Percentiles rank a stretch among this genome's conserved stretches.
These are phyloP conservation scores for Ganoderma lingzhi DNA, from an alignment of 1,284 basidiomycete species.

Conservation along the genomic window DNA sequence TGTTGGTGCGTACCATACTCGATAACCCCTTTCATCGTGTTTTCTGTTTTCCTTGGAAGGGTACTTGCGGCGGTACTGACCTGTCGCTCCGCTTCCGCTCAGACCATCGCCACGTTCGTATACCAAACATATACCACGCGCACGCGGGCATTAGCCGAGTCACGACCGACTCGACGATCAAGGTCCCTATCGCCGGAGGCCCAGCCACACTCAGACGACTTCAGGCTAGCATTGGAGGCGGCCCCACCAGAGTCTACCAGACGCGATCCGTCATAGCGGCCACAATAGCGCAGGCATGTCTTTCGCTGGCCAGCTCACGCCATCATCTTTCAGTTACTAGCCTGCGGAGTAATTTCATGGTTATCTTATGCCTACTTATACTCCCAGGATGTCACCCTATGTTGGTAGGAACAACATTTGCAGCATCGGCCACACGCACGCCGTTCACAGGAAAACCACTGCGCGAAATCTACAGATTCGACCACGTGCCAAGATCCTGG, in stretches of 20 bases:
- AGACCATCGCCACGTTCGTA: constrained; percentile 39
- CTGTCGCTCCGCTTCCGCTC: neutral
- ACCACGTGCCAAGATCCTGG: constrained; percentile 4
- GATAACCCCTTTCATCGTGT: neutral
- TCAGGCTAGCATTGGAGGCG: neutral
- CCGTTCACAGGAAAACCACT: neutral
- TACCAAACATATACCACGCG: constrained; percentile 39
- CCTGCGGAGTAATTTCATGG: neutral
- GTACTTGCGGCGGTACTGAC: neutral
- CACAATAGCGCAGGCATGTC: constrained; percentile 1
- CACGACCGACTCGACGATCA: constrained; percentile 14
- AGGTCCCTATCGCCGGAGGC: neutral
- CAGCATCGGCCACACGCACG: neutral
- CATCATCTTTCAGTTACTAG: neutral
- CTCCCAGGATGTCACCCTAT: neutral
- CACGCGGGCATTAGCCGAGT: constrained; percentile 30
- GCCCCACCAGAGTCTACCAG: neutral
- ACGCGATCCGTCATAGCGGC: neutral
- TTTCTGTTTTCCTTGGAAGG: neutral
- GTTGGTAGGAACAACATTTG: neutral
- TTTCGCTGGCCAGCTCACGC: neutral
- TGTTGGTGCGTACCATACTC: constrained; percentile 50
- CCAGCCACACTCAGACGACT: neutral
- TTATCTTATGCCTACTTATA: neutral
- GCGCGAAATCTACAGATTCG: neutral